Base-by-base conservation (phyloP, 2,329 filamentous ascomycete genomes). In the Thielaviopsis euricoi region DNA sequence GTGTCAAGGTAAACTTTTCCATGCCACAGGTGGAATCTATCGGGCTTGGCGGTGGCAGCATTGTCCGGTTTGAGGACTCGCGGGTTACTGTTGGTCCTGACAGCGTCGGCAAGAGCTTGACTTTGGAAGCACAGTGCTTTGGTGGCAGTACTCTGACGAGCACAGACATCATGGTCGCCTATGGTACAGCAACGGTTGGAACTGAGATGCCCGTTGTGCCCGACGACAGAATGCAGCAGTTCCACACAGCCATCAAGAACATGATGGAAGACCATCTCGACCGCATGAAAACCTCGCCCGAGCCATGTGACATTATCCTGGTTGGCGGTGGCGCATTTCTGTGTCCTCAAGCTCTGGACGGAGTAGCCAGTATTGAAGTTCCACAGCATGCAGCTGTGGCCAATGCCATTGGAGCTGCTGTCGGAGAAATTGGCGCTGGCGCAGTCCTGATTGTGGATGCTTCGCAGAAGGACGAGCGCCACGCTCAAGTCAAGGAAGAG, bases 151-250 rank as follows among this genome's bases (percentile, higher is more conserved):
- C 57, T 1, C 43, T 62, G 1, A 66, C 65, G 2, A 63, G 64
- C 10, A 66, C 65, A 1, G 65, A 65, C 19, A 57, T 67, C 6
- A 63, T 63, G 21, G 62, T 64, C 21, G 60, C 62, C 0, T 48
- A 54, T 12, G 60, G 61, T 10, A 66, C 65, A 19, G 64, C 63
- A 0, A 53, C 64, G 3, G 62, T 72, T 0, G 70, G 70, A 2
- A 19, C 52, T 10, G 22, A 33, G 26, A 58, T 13, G 10, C 23
- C 59, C 1, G 19, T 26, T 2, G 33, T 64, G 33, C 60, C 66
- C 1, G 60, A 54, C 2, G 67, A 65, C 0, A 61, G 64, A 1
- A 61, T 66, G 7, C 33, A 55, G 2, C 57, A 58, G 17, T 63
- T 59, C 33, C 53, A 53, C 23, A 53, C 23, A 2, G 43, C 51